Evolutionary conservation across 495 filamentous ascomycete genomes (phyloP), one percentile per base, ranked within the genome.

Genomic region (Gamarada debralockiae): DNA sequence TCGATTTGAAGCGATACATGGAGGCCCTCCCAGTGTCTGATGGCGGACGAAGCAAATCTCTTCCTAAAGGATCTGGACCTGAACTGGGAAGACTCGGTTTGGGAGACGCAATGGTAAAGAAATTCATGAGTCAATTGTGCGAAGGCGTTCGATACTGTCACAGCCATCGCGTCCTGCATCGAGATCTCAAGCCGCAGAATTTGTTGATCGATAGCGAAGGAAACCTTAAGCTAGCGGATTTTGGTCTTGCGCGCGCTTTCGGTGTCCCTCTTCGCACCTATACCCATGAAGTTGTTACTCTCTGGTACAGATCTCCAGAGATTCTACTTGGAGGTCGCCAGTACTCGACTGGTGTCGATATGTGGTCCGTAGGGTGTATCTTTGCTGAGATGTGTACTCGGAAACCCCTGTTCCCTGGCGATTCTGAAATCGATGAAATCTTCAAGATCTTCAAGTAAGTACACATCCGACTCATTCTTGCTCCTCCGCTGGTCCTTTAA

Each of bases 301-400:
- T 99, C 48, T 99, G 93, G 93, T 97, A 97, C 67, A 88, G 95
- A 48, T 81, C 92, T n/a, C 93, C 93, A 0, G 93, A 99, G 69
- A 96, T 99, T 65, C 81, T 99, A 17, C 86, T 99, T 12, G 93
- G 93, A 61, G 93, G 95, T 48, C 87, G 92, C 42, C 93, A 97
- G 68, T 99, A 99, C 74, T 95, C 89, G 17, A 97, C 93, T 39
- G 93, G 95, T 55, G 92, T 98, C 37, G 93, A 99, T 68, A 97
- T 99, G 95, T 99, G 93, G 93, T 96, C 90, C 23, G 84, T 92
- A 44, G 93, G 93, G 34, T 96, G 93, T 66, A 99, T 99, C 70
- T 99, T 99, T 70, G 93, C 95, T 14, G 93, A 99, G 71, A 97
- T 99, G 95, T 96, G 91, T 76, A 99, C 95, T n/a, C 87, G 90